phyloP scores from a whole-genome alignment of 2,329 filamentous ascomycete genomes.

The Fusarium bulbicola region DNA sequence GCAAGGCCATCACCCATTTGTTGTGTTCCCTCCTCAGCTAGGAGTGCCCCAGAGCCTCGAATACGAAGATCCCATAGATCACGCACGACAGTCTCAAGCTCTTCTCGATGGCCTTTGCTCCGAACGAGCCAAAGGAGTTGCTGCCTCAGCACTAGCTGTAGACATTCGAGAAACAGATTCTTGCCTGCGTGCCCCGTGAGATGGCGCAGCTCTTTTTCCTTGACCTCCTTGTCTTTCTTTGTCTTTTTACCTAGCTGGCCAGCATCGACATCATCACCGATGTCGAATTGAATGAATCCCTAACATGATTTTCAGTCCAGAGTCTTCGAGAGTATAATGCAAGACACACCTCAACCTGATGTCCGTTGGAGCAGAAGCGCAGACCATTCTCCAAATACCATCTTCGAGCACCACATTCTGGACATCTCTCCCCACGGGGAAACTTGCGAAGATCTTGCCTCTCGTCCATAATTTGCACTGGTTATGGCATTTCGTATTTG shows the following conservation, averaged over 20 bases:
- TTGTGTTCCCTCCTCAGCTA: conserved; percentile 37
- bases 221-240: conserved; percentile 66
- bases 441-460: conserved; percentile 59
- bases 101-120: conserved; percentile 70
- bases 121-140: conserved; percentile 80
- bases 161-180: conserved; percentile 82
- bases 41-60: conserved; percentile 53
- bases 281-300: conserved; percentile 65
- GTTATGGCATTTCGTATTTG: background rate
- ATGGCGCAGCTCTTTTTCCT: conserved; percentile 63
- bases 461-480: conserved; percentile 49
- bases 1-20: conserved; percentile 43
- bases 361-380: conserved; percentile 82
- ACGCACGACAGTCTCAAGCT: conserved; percentile 81
- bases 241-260: conserved; percentile 65
- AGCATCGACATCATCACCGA: conserved; percentile 76
- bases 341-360: conserved; percentile 73
- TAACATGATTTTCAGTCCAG: conserved; percentile 33
- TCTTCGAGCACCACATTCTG: conserved; percentile 74
- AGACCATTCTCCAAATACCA: conserved; percentile 81
- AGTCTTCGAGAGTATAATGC: background rate
- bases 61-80: conserved; percentile 86
- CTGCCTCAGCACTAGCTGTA: conserved; percentile 85
- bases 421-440: conserved; percentile 62
- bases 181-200: conserved; percentile 74